Conservation (phyloP, 2,329 filamentous ascomycete genomes). For the Waltergamsia citrina region DNA sequence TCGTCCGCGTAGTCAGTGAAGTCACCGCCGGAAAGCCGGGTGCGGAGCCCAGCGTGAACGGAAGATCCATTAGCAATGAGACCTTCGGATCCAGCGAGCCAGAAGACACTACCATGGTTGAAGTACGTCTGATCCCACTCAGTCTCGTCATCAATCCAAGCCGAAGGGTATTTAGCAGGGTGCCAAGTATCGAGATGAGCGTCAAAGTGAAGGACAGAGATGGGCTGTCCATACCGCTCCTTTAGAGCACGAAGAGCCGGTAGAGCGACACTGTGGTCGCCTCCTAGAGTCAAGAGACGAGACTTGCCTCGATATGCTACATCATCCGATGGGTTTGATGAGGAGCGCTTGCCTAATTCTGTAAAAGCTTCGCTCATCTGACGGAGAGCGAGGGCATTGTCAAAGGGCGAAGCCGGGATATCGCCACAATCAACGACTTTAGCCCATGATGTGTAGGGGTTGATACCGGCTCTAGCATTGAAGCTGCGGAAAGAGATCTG, state of each 20-base stretch:
- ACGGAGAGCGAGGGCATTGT: slow-evolving; percentile 64
- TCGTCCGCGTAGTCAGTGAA: slow-evolving; percentile 62
- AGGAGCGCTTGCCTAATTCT: slow-evolving; percentile 27
- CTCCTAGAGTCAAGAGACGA: slow-evolving; percentile 51
- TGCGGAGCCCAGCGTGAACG: slow-evolving; percentile 71
- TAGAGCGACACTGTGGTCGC: slow-evolving; percentile 60
- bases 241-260: slow-evolving; percentile 55
- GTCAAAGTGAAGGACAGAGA: slow-evolving; percentile 63
- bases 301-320: not conserved
- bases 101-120: slow-evolving; percentile 82
- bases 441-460: slow-evolving; percentile 79
- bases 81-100: slow-evolving; percentile 68
- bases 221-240: slow-evolving; percentile 45
- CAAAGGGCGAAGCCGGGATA: slow-evolving; percentile 71
- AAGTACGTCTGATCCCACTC: slow-evolving; percentile 28
- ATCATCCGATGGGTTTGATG: slow-evolving; percentile 25
- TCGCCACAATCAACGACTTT: slow-evolving; percentile 87
- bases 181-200: slow-evolving; percentile 71
- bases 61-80: slow-evolving; percentile 64
- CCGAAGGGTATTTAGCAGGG: slow-evolving; percentile 62
- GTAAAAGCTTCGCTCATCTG: slow-evolving; percentile 73
- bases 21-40: slow-evolving; percentile 55
- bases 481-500: slow-evolving; percentile 71
- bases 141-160: slow-evolving; percentile 45
- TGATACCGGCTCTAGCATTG: slow-evolving; percentile 74